Evolutionary conservation across 2,329 filamentous ascomycete genomes (phyloP), one percentile per base, ranked within the genome.

Genomic region (Hypoxylon sp.): DNA sequence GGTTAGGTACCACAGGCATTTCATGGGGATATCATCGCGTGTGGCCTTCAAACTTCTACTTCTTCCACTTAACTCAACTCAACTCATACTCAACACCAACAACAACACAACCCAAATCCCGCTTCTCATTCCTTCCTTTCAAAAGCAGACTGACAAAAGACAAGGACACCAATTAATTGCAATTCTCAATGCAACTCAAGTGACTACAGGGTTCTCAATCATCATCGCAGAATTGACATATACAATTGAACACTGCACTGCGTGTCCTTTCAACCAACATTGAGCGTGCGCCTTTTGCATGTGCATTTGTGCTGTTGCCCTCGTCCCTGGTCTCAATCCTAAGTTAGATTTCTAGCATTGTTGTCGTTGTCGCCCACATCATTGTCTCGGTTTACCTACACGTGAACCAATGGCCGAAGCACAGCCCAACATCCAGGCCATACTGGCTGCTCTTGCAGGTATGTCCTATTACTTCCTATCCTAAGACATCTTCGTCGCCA

Each of bases 391-490:
- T 44, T n/a, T 9, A 22, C 29, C 42, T 55, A 31, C 50, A 54
- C n/a, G 39, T 54, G 29, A 47, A 48, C 22, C 65, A 61, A 71
- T 71, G 69, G 66, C 69, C n/a, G 69, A 69, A 33, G 57, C 47
- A 22, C 65, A 69, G 29, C 63, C 62, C 4, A 69, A 69, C 35
- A 59, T 71, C 6, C 60, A 69, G 48, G 66, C 69, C 11, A 71
- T 71, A 31, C 51, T 71, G 9, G 69, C 69, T 29, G 69, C 69
- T 39, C 63, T 71, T 10, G 61, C 64, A 48, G 69, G 69, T 71
- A 71, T 53, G 69, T 66, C 6, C 19, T 60, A 61, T 22, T 19
- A 22, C 59, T 26, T 26, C 5, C 44, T 54, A 48, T 64, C 42
- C 46, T n/a, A 8, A 24, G 9, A 52, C 37, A 31, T 10, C 22